These are phyloP conservation scores for Zoysia pacifica DNA, from an alignment of 176 grass and related monocot genomes.

Conservation along the genomic window DNA sequence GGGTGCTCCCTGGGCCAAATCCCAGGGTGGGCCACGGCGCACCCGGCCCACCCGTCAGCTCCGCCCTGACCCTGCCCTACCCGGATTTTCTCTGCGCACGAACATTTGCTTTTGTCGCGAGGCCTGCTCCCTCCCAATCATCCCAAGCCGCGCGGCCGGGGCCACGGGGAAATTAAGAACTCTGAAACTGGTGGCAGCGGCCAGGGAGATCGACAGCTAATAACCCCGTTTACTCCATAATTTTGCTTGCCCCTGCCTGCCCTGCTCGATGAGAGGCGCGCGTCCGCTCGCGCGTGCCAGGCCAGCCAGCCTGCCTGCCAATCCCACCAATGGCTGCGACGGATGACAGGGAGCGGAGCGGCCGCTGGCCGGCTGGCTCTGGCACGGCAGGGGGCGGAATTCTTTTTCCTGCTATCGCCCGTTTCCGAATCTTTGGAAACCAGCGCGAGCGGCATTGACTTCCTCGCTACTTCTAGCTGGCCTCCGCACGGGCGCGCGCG, in stretches of 20 bases:
- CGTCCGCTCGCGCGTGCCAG: too few relatives aligned
- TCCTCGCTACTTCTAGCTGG: background rate
- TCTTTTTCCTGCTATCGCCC: background rate
- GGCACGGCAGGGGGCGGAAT: background rate
- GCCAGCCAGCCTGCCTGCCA: background rate
- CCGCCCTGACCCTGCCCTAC: background rate
- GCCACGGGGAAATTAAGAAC: background rate
- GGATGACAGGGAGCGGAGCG: background rate
- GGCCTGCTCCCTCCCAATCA: background rate
- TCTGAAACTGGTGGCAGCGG: background rate
- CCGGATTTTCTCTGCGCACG: background rate
- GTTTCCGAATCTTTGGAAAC: constrained; percentile 3
- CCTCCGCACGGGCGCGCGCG: background rate
- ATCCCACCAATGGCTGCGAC: too few relatives aligned
- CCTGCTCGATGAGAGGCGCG: too few relatives aligned
- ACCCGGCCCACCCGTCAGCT: too few relatives aligned
- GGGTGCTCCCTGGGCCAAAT: too few relatives aligned
- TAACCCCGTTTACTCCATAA: background rate
- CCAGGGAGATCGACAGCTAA: constrained; percentile 31
- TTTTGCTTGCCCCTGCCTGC: background rate
- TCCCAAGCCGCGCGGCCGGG: background rate
- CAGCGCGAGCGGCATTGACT: background rate
- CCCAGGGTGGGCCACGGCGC: too few relatives aligned
- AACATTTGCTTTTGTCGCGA: constrained; percentile 11
- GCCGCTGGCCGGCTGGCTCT: background rate